These are phyloP conservation scores for Cladophialophora immunda DNA, from an alignment of 2,329 filamentous ascomycete species.

Conservation along the genomic window DNA sequence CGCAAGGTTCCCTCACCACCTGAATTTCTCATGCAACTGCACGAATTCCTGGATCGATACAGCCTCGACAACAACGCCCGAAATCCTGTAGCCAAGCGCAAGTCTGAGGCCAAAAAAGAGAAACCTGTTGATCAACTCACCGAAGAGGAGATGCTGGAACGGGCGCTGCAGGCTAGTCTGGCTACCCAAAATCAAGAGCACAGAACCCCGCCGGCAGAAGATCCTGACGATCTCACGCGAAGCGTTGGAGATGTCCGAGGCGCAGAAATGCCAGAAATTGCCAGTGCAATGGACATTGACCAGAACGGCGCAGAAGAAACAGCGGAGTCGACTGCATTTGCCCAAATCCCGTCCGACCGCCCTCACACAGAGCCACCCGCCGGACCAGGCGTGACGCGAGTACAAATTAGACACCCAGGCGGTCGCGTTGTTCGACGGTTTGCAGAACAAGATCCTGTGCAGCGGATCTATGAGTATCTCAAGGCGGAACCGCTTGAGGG, in stretches of 20 bases:
- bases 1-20: slow-evolving; percentile 76
- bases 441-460: slow-evolving; percentile 75
- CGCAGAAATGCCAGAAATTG: slow-evolving; percentile 57
- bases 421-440: slow-evolving; percentile 91
- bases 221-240: slow-evolving; percentile 89
- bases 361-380: slow-evolving; percentile 81
- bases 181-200: slow-evolving; percentile 58
- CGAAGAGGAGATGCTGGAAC: slow-evolving; percentile 95
- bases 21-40: slow-evolving; percentile 90
- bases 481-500: slow-evolving; percentile 86
- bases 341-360: slow-evolving; percentile 73
- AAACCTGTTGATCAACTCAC: slow-evolving; percentile 88
- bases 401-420: slow-evolving; percentile 88
- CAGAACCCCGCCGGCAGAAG: slow-evolving; percentile 62
- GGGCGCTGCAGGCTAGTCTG: slow-evolving; percentile 90
- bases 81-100: slow-evolving; percentile 86
- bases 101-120: slow-evolving; percentile 72
- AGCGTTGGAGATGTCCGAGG: slow-evolving; percentile 62
- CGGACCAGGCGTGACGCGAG: slow-evolving; percentile 79
- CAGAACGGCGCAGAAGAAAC: slow-evolving; percentile 47
- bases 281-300: slow-evolving; percentile 50
- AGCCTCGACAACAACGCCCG: slow-evolving; percentile 87
- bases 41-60: slow-evolving; percentile 97
- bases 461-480: slow-evolving; percentile 93
- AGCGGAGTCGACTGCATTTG: slow-evolving; percentile 61